Evolutionary conservation across 306 rosid genomes (phyloP).

Genomic region (Oxytropis ochrocephala): DNA sequence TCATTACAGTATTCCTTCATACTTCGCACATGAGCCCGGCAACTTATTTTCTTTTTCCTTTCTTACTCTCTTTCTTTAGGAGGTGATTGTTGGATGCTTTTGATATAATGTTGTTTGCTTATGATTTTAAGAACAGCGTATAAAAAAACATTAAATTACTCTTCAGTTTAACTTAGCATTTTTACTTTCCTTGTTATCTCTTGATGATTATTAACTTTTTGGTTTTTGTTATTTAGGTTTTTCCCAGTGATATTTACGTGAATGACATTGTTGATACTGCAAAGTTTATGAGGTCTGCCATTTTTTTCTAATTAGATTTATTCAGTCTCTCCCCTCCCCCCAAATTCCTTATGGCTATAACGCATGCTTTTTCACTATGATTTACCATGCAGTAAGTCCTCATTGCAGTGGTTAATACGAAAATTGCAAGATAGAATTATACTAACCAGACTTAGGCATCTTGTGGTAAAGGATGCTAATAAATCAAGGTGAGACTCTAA

Average conservation of each 20-base stretch:
- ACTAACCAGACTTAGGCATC: constrained; percentile 47
- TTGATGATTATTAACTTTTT: constrained; percentile 20
- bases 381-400: constrained; percentile 52
- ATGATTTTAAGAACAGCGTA: not conserved
- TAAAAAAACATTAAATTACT: not conserved
- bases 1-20: not conserved
- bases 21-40: not conserved
- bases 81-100: not conserved
- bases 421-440: constrained; percentile 70
- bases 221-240: constrained; percentile 45
- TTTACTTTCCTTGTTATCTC: not conserved
- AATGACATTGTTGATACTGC: constrained; percentile 60
- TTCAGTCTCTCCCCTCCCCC: not conserved
- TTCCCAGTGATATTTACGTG: constrained; percentile 66
- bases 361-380: constrained; percentile 2
- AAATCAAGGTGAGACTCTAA: constrained; percentile 51
- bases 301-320: not conserved
- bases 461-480: constrained; percentile 54
- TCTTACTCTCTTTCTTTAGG: not conserved
- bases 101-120: constrained; percentile 7
- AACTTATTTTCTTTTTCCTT: constrained; percentile 2
- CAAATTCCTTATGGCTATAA: constrained; percentile 1
- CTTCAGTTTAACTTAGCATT: not conserved
- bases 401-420: constrained; percentile 73
- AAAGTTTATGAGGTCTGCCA: constrained; percentile 55